Percentiles rank a stretch among this genome's conserved stretches.
phyloP scores from a whole-genome alignment of 2,329 filamentous ascomycete species.

The Aureobasidium sp. region DNA sequence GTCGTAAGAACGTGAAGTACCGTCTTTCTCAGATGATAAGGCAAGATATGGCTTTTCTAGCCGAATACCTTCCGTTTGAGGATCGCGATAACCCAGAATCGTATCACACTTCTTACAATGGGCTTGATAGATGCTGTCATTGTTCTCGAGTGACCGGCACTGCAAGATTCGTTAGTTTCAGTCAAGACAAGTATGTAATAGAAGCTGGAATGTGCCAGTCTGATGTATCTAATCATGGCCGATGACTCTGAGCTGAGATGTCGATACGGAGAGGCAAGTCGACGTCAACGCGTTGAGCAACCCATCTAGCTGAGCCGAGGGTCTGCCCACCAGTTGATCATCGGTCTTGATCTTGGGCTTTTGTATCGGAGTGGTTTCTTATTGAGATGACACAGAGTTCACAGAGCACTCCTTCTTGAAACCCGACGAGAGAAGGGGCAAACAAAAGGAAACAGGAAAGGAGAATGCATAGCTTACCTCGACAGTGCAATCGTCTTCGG shows the following conservation, averaged over 20 bases:
- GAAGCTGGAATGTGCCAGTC: neutral
- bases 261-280: conserved; percentile 26
- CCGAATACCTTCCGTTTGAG: conserved; percentile 36
- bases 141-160: neutral
- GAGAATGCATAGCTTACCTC: conserved; percentile 34
- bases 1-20: conserved; percentile 19
- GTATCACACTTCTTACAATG: neutral
- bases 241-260: conserved; percentile 25
- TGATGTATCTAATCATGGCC: conserved; percentile 21
- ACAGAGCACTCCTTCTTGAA: conserved; percentile 32
- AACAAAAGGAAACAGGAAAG: conserved; percentile 1
- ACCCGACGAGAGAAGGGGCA: conserved; percentile 17
- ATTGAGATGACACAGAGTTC: conserved; percentile 24
- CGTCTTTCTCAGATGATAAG: neutral
- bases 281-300: conserved; percentile 21
- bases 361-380: conserved; percentile 31
- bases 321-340: conserved; percentile 10
- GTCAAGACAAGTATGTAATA: conserved; percentile 20
- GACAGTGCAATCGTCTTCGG: conserved; percentile 56
- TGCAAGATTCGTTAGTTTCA: neutral
- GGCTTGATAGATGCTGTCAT: neutral
- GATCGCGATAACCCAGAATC: conserved; percentile 36
- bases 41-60: conserved; percentile 28
- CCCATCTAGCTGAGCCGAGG: conserved; percentile 15
- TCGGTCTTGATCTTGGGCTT: conserved; percentile 26